These are phyloP conservation scores for Suillus ampliporus DNA, from an alignment of 768 basidiomycete species.

Conservation along the genomic window DNA sequence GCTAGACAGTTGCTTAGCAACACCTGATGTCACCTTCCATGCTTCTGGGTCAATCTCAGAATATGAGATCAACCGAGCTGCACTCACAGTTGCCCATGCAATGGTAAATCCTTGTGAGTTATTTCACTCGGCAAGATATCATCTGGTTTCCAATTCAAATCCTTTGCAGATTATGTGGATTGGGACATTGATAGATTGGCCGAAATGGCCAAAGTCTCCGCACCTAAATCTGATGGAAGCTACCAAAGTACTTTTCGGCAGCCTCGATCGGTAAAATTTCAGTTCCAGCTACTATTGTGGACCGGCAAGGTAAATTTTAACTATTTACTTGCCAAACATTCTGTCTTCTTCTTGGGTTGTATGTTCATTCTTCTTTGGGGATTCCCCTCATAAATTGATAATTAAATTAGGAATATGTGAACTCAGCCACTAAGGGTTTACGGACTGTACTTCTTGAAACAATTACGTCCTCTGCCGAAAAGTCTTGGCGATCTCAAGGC, in stretches of 20 bases:
- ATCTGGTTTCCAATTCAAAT: neutral
- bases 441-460: neutral
- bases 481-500: neutral
- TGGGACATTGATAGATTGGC: neutral
- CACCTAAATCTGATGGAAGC: neutral
- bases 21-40: neutral
- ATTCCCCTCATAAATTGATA: neutral
- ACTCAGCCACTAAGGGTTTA: neutral
- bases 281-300: neutral
- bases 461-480: neutral
- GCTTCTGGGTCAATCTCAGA: neutral
- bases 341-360: neutral
- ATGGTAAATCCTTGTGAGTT: neutral
- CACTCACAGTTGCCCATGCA: neutral
- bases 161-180: neutral
- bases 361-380: neutral
- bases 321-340: neutral
- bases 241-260: neutral
- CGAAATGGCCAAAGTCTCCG: neutral
- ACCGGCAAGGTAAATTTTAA: neutral
- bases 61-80: neutral
- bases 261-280: neutral
- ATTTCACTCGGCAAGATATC: too few relatives aligned
- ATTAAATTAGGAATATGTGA: neutral
- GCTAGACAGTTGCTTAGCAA: neutral